phyloP scores from a whole-genome alignment of 805 yeast species.

The Jamesozyma lodderae region DNA sequence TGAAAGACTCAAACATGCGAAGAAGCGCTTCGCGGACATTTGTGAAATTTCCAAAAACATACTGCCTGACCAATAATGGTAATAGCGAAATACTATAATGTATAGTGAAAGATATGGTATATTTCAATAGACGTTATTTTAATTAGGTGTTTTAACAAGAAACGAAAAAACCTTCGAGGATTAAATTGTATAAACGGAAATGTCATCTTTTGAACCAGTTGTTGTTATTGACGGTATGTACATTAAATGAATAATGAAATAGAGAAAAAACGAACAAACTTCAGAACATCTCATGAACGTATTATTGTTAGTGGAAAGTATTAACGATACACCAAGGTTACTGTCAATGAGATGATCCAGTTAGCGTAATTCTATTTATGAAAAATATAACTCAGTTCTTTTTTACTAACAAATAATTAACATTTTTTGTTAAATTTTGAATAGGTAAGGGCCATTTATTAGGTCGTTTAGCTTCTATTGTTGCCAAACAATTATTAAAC shows the following conservation, averaged over 20 bases:
- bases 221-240: slow-evolving; percentile 92
- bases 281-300: too few species aligned
- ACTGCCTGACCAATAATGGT: not conserved
- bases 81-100: not conserved
- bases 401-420: not conserved
- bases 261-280: too few species aligned
- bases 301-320: too few species aligned
- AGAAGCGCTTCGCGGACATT: not conserved
- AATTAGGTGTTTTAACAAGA: too few species aligned
- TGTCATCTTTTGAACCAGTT: slow-evolving; percentile 82
- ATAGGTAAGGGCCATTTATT: slow-evolving; percentile 95
- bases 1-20: not conserved
- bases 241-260: too few species aligned
- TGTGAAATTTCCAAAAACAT: not conserved
- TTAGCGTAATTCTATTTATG: too few species aligned
- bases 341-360: too few species aligned
- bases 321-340: too few species aligned
- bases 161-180: not conserved
- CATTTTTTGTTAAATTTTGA: slow-evolving; percentile 2
- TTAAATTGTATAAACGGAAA: slow-evolving; percentile 14
- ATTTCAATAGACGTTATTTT: not conserved
- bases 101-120: not conserved
- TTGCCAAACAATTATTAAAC: slow-evolving; percentile 96
- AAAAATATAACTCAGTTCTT: not conserved
- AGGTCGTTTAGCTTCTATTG: slow-evolving; percentile 98